Base-by-base conservation (phyloP, 1,139 yeast genomes). In the Arxiozyma slooffiae region DNA sequence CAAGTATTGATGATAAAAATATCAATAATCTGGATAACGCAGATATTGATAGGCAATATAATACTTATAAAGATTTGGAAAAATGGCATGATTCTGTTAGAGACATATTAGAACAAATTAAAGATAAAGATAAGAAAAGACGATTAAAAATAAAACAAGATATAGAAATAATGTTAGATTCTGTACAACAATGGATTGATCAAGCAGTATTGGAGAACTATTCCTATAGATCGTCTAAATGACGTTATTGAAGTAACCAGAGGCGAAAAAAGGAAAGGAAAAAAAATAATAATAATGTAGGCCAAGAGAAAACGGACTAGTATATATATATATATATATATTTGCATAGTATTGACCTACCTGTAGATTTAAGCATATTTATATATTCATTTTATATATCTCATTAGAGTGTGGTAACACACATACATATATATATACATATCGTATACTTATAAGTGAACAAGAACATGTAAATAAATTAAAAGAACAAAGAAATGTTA, bases 101-200 rank as follows among this genome's bases (percentile, higher is more conserved):
- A 11, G 7, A n/a, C 9, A 16, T 42, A 30, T 4, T 42, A 6
- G 14, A 42, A 16, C 24, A 42, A 21, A 20, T 42, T 22, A 34
- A 42, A 16, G n/a, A 7, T 20, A 42, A 26, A 30, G 45, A 42
- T 14, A 23, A 34, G 30, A 26, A 42, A 7, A 34, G 45, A 42
- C 45, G 36, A 16, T 11, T 7, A 5, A 17, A 21, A 16, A 24
- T 38, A 8, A 20, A 30, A 42, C 36, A 42, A 26, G 37, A 42
- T 16, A 42, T 42, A 14, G 18, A 20, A 34, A 14, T 20, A 9
- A 42, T 30, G 24, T 16, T 42, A 20, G 38, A 42, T 17, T 42
- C 45, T 14, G 14, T 42, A 18, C 45, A 30, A 20, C 38, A 42
- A 30, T 42, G 45, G 45, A 42, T 42, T 42, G 38, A 42, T 16